A percentile compares a stretch with the other conserved stretches of the same genome.
Evolutionary conservation across 2,329 filamentous ascomycete species (phyloP).

Genomic region (Trichoderma pleuroti): DNA sequence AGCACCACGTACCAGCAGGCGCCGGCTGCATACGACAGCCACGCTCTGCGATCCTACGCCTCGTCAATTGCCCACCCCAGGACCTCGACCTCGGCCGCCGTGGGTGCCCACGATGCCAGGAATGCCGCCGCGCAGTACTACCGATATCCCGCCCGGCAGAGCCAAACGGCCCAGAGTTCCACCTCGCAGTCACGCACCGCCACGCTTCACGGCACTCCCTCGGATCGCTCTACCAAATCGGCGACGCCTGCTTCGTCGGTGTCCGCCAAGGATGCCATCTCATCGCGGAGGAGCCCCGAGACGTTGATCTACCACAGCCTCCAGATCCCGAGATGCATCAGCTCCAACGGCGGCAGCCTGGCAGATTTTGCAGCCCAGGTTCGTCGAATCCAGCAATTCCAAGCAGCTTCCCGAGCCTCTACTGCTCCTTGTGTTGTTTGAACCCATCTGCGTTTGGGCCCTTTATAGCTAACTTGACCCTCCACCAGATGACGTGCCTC

Average conservation of each 20-base stretch:
- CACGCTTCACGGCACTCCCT: neutral
- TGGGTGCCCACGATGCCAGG: neutral
- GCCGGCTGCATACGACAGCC: constrained; percentile 45
- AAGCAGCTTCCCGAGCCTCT: neutral
- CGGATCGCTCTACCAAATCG: constrained; percentile 7
- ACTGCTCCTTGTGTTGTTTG: neutral
- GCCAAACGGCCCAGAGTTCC: constrained; percentile 15
- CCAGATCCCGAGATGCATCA: constrained; percentile 73
- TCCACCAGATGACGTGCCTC: constrained; percentile 78
- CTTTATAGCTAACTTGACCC: neutral
- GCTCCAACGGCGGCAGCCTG: constrained; percentile 68
- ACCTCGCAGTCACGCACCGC: constrained; percentile 21
- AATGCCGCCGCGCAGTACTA: constrained; percentile 27
- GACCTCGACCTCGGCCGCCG: constrained; percentile 24
- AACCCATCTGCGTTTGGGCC: neutral
- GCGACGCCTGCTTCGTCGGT: neutral
- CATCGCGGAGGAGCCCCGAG: constrained; percentile 38
- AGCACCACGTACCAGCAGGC: constrained; percentile 49
- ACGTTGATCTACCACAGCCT: constrained; percentile 57
- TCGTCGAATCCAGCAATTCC: constrained; percentile 27
- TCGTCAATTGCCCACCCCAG: constrained; percentile 34
- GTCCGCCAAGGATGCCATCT: constrained; percentile 25
- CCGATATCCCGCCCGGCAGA: constrained; percentile 29
- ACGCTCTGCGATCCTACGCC: constrained; percentile 42
- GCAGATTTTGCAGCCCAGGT: constrained; percentile 83